phyloP scores from a whole-genome alignment of 345 rosid species.

The Rhizophora mangle region DNA sequence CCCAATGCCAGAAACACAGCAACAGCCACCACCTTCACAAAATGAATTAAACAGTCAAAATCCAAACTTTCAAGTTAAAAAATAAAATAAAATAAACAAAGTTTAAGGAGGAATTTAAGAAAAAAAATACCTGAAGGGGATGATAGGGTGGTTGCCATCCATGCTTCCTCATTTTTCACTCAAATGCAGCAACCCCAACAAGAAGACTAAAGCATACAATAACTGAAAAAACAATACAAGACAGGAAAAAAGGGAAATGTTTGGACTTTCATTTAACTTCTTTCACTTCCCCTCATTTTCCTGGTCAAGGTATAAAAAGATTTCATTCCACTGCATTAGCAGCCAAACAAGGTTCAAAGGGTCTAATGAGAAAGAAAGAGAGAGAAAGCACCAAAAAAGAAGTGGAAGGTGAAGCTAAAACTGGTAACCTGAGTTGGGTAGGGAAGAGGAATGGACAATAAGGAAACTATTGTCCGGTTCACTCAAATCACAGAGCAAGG shows the following conservation, averaged over 20 bases:
- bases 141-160: conserved; percentile 99
- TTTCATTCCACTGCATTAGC: conserved; percentile 29
- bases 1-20: conserved; percentile 97
- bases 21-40: conserved; percentile 92
- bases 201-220: conserved; percentile 20
- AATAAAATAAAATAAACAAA: not conserved
- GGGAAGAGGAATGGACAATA: conserved; percentile 14
- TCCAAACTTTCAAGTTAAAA: conserved; percentile 14
- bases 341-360: conserved; percentile 32
- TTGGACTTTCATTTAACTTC: conserved; percentile 17
- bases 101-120: conserved; percentile 8
- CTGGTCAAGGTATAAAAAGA: conserved; percentile 18
- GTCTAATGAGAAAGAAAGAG: conserved; percentile 26
- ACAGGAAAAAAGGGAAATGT: conserved; percentile 1
- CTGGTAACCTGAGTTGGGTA: conserved; percentile 7
- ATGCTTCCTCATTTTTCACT: conserved; percentile 77
- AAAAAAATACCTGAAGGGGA: conserved; percentile 75
- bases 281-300: conserved; percentile 51
- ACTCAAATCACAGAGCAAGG: conserved; percentile 23
- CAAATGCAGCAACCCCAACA: conserved; percentile 41
- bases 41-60: conserved; percentile 21
- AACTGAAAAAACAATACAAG: conserved; percentile 13
- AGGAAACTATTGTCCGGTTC: conserved; percentile 36
- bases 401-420: conserved; percentile 28
- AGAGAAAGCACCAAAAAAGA: conserved; percentile 13